phyloP scores from a whole-genome alignment of 805 yeast species.

The Candida peoriensis region DNA sequence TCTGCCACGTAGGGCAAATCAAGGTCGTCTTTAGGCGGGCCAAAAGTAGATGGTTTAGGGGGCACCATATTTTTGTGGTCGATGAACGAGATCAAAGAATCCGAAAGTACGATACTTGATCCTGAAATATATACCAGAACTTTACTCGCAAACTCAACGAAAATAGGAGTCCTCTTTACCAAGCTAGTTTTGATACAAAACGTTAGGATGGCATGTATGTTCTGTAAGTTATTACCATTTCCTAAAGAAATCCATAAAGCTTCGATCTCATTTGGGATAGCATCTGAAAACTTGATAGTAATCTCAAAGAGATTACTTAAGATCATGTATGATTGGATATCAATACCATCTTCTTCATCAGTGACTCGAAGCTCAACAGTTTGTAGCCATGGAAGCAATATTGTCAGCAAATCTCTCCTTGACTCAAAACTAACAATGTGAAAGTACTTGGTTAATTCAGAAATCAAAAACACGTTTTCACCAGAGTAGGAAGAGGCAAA shows the following conservation, averaged over 20 bases:
- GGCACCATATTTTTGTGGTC: slow-evolving; percentile 93
- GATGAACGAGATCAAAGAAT: slow-evolving; percentile 60
- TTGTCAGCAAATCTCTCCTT: slow-evolving; percentile 73
- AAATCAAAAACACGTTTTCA: slow-evolving; percentile 55
- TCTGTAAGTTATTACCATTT: slow-evolving; percentile 58
- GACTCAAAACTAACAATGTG: slow-evolving; percentile 52
- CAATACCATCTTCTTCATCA: slow-evolving; percentile 33
- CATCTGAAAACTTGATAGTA: slow-evolving; percentile 69
- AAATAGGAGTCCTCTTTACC: slow-evolving; percentile 61
- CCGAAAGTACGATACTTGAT: slow-evolving; percentile 45
- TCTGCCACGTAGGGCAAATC: slow-evolving; percentile 75
- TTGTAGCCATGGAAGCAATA: slow-evolving; percentile 91
- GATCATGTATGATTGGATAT: slow-evolving; percentile 54
- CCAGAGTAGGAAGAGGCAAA: slow-evolving; percentile 61
- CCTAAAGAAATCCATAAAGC: slow-evolving; percentile 96
- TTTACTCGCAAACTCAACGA: slow-evolving; percentile 77
- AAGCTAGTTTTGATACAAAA: slow-evolving; percentile 66
- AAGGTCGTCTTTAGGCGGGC: slow-evolving; percentile 28
- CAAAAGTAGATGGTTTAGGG: slow-evolving; percentile 35
- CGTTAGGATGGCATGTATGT: slow-evolving; percentile 66
- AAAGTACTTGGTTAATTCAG: slow-evolving; percentile 67
- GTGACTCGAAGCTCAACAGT: slow-evolving; percentile 56
- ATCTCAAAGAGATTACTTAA: slow-evolving; percentile 77
- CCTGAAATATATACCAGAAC: slow-evolving; percentile 75
- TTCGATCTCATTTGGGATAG: slow-evolving; percentile 81